These are phyloP conservation scores for Leccinum fallax DNA, from an alignment of 1,284 basidiomycete species.

Conservation along the genomic window DNA sequence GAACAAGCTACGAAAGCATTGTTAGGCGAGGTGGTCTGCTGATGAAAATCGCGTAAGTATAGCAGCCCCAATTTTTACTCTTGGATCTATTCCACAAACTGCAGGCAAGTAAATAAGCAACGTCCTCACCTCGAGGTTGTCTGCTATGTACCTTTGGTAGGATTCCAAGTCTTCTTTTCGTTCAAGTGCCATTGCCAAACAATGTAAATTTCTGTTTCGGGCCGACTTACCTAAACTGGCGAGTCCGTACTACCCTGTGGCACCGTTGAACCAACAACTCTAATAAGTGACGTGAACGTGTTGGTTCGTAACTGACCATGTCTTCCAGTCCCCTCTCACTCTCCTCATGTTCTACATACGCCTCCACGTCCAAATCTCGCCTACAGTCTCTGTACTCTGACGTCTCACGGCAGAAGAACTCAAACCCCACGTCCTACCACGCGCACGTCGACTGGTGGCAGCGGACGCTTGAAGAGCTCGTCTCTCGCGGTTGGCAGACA, in stretches of 20 bases:
- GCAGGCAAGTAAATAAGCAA: too few species aligned
- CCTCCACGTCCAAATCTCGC: conserved; percentile 56
- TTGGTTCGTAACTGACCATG: conserved; percentile 17
- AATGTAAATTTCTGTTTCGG: background rate
- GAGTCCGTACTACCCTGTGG: background rate
- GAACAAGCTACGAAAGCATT: too few species aligned
- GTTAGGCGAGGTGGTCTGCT: too few species aligned
- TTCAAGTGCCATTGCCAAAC: background rate
- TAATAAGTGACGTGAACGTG: background rate
- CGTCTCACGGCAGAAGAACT: conserved; percentile 78
- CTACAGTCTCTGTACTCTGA: conserved; percentile 89
- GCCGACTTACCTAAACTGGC: background rate
- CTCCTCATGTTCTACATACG: conserved; percentile 50
- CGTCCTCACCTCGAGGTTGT: too few species aligned
- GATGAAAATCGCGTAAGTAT: too few species aligned
- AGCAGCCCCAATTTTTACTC: too few species aligned
- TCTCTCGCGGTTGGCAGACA: conserved; percentile 61
- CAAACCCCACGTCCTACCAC: conserved; percentile 82
- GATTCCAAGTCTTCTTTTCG: too few species aligned
- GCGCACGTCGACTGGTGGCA: conserved; percentile 91
- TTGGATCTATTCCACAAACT: too few species aligned
- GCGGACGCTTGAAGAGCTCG: conserved; percentile 62
- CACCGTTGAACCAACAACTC: too few species aligned
- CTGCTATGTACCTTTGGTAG: too few species aligned
- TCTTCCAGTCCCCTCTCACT: conserved; percentile 26